Conservation (phyloP, 805 yeast species). For the Myxozyma geophila region DNA sequence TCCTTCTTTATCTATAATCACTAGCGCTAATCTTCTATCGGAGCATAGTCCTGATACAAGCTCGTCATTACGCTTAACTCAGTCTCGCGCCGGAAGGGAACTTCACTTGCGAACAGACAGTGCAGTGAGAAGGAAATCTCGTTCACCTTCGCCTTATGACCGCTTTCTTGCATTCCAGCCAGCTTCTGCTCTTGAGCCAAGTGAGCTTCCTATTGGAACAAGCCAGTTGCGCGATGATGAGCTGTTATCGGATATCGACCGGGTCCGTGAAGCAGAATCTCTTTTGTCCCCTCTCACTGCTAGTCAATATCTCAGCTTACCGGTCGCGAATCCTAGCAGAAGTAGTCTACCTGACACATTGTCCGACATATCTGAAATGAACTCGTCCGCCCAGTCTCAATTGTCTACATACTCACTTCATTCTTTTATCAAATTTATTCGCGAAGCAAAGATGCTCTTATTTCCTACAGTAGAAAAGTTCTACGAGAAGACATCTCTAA, state of each 20-base stretch:
- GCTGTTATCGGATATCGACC: constrained; percentile 11
- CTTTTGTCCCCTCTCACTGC: constrained; percentile 5
- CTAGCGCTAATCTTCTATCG: not conserved
- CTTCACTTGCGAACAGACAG: constrained; percentile 1
- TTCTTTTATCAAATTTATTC: not conserved
- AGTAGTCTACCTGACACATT: not conserved
- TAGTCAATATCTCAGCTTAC: constrained; percentile 7
- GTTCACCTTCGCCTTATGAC: constrained; percentile 34
- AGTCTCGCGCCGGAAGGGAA: constrained; percentile 5
- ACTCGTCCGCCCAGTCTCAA: not conserved
- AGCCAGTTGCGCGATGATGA: constrained; percentile 21
- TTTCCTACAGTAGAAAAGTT: constrained; percentile 44
- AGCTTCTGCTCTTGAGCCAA: not conserved
- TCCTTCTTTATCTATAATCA: constrained; percentile 8
- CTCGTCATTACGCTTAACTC: not conserved
- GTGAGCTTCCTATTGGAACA: constrained; percentile 10
- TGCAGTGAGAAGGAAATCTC: constrained; percentile 8
- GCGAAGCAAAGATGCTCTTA: constrained; percentile 24
- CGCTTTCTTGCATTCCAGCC: constrained; percentile 33
- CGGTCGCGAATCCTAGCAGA: constrained; percentile 1
- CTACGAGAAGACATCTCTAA: constrained; percentile 38
- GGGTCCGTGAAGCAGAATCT: constrained; percentile 4
- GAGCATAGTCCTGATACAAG: not conserved
- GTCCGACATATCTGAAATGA: constrained; percentile 20
- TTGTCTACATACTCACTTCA: not conserved